Evolutionary conservation across 768 basidiomycete species (phyloP), one percentile per base, ranked within the genome.

Genomic region (Boletus tylopilopsis): DNA sequence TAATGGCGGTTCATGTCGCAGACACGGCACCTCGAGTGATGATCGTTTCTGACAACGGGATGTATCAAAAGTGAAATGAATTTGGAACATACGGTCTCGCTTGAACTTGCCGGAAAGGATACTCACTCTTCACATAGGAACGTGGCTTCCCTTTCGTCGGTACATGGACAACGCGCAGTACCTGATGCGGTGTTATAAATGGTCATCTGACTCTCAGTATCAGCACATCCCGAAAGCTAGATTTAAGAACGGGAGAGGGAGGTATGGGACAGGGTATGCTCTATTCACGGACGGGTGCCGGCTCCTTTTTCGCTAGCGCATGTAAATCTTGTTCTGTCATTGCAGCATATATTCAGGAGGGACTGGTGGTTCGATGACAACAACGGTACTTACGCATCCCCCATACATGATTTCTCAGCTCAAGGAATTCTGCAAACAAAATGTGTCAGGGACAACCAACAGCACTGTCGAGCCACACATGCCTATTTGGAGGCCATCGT

Each of bases 401-500:
- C 90, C 87, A 90, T 10, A 91, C 87, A 64, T 90, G 85, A 40
- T 86, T 76, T 51, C 87, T 78, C 51, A 92, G 64, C 59, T 91
- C 89, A 53, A 92, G 74, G 63, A 90, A 85, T 73, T 92, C 90
- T 90, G 61, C 3, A 2, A 15, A 34, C 15, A 18, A 12, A 1
- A 18, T 23, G n/a, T 25, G 5, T 39, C 23, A 53, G 49, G 16
- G 25, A 24, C 15, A 36, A 18, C 50, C 15, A 45, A 35, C 2
- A 18, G 19, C 40, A 10, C 22, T 18, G 33, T 13, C 15, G n/a
- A 11, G 13, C 15, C 6, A 19, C 7, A 43, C 80, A 60, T 50
- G 85, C 88, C 88, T 58, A 90, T 77, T 58, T 90, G 87, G 37
- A 92, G 73, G 2, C 87, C 87, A 56, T 90, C 88, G 50, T 91